Conservation (phyloP, 805 yeast genomes). For the Ogataea wickerhamii region DNA sequence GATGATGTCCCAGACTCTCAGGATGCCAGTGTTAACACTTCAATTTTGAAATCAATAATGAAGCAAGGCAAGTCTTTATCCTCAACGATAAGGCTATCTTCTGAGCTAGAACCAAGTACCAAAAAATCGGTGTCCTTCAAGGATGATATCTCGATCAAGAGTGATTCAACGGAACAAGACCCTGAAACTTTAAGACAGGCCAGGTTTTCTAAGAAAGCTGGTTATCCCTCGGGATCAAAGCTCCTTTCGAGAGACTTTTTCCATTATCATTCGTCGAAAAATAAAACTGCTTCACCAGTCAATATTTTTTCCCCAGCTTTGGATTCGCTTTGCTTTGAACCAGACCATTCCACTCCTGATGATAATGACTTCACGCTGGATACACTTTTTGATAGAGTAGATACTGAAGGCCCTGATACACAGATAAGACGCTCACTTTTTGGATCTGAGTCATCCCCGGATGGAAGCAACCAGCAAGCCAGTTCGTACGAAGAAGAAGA, state of each 20-base stretch:
- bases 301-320: slow-evolving; percentile 5
- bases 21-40: slow-evolving; percentile 6
- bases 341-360: slow-evolving; percentile 21
- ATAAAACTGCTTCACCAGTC: neutral
- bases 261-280: neutral
- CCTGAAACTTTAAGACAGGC: neutral
- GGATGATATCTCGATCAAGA: slow-evolving; percentile 16
- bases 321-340: slow-evolving; percentile 19
- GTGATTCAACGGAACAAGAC: slow-evolving; percentile 6
- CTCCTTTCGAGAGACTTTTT: slow-evolving; percentile 8
- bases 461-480: neutral
- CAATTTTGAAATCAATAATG: slow-evolving; percentile 19
- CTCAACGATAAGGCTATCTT: neutral
- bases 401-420: neutral
- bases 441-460: neutral
- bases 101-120: slow-evolving; percentile 11
- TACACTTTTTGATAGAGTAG: slow-evolving; percentile 6
- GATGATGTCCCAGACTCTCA: neutral
- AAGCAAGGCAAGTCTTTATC: slow-evolving; percentile 10
- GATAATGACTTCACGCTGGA: slow-evolving; percentile 9
- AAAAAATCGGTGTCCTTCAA: slow-evolving; percentile 20
- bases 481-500: neutral
- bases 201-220: slow-evolving; percentile 4
- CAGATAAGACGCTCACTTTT: slow-evolving; percentile 1
- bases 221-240: slow-evolving; percentile 7